phyloP scores from a whole-genome alignment of 108 stramenopile genomes.

The Stephanodiscus minutulus region DNA sequence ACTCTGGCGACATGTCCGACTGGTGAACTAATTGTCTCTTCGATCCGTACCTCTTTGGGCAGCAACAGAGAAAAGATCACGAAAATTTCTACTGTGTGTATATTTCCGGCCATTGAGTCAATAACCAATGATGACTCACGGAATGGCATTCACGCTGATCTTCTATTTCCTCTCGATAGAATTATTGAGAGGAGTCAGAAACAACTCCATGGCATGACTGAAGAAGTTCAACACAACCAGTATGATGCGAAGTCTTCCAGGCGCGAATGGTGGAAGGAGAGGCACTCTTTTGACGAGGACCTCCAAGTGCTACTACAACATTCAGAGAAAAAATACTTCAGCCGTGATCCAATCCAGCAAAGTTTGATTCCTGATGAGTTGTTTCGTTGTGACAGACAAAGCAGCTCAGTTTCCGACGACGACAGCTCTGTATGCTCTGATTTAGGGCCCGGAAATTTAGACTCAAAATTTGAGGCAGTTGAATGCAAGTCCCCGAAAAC shows the following conservation, averaged over 20 bases:
- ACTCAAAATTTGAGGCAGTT: conserved; percentile 68
- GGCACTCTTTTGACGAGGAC: conserved; percentile 62
- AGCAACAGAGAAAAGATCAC: background rate
- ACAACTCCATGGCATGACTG: conserved; percentile 68
- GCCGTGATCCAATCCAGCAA: conserved; percentile 14
- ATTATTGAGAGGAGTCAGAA: conserved; percentile 67
- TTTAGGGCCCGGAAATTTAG: conserved; percentile 52
- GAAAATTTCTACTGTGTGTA: conserved; percentile 7
- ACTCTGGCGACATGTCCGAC: conserved; percentile 6
- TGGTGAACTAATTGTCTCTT: conserved; percentile 7
- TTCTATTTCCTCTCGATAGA: conserved; percentile 69
- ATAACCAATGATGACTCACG: background rate
- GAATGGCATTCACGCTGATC: conserved; percentile 28
- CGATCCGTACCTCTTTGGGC: conserved; percentile 4
- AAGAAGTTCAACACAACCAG: conserved; percentile 37
- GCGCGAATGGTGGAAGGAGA: conserved; percentile 76
- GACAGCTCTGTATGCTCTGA: conserved; percentile 43
- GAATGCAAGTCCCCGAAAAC: conserved; percentile 12
- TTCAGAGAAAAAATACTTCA: conserved; percentile 57
- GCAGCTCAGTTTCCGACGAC: conserved; percentile 25
- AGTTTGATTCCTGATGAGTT: conserved; percentile 19
- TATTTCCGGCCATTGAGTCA: conserved; percentile 8
- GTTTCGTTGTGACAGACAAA: background rate
- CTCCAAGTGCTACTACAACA: conserved; percentile 50
- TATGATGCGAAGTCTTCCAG: conserved; percentile 54